Evolutionary conservation across 2,329 filamentous ascomycete genomes (phyloP).

Genomic region (Calonectria honghensis): DNA sequence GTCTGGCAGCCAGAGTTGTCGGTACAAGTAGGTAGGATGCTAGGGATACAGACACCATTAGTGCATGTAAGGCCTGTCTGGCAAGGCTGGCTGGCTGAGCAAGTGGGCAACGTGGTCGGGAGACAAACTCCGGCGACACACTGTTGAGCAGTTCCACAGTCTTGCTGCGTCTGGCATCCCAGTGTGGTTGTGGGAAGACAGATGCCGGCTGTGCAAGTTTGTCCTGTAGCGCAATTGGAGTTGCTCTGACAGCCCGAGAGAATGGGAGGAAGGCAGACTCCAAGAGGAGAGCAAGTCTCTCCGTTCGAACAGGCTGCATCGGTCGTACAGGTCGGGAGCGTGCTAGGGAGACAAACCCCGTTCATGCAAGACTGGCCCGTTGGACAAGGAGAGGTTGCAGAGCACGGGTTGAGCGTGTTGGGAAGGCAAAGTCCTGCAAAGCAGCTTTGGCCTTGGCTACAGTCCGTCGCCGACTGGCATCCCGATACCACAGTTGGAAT

Average conservation of each 20-base stretch:
- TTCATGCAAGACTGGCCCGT: neutral
- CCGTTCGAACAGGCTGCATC: constrained; percentile 4
- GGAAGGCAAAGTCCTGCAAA: constrained; percentile 3
- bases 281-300: constrained; percentile 4
- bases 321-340: neutral
- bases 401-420: neutral
- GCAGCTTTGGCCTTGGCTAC: neutral
- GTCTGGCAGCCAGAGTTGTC: neutral
- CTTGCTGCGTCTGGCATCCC: neutral
- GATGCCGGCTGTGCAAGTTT: constrained; percentile 7
- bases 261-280: constrained; percentile 6
- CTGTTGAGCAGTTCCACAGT: neutral
- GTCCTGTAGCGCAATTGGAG: neutral
- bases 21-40: neutral
- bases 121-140: constrained; percentile 3
- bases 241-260: neutral
- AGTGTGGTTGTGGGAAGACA: neutral
- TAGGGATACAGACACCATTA: neutral
- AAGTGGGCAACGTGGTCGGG: neutral
- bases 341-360: constrained; percentile 23
- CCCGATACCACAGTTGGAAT: neutral
- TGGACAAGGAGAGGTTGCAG: neutral
- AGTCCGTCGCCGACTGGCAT: neutral
- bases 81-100: neutral
- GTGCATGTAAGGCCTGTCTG: neutral